Conservation (phyloP, 768 basidiomycete species). For the Psilocybe sp. region DNA sequence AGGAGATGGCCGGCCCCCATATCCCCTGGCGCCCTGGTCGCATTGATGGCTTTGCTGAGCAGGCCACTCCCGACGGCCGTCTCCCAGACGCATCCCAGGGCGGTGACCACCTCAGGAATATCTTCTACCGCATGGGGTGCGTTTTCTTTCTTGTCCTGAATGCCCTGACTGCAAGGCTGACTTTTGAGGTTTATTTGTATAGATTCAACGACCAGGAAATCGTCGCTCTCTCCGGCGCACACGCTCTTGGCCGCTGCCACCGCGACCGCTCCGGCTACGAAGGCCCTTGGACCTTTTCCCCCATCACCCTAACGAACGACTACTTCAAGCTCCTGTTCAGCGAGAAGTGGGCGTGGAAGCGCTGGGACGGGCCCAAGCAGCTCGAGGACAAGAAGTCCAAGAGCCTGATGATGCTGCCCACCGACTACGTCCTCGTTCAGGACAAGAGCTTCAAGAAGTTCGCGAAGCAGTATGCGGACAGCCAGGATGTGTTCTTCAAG, state of each 20-base stretch:
- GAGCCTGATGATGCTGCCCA: constrained; percentile 93
- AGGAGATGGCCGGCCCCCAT: constrained; percentile 92
- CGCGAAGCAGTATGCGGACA: constrained; percentile 83
- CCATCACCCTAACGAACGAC: constrained; percentile 83
- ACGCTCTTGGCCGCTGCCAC: constrained; percentile 96
- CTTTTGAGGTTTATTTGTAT: background rate
- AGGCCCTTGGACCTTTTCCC: constrained; percentile 95
- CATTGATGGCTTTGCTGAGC: constrained; percentile 74
- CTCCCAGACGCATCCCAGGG: constrained; percentile 87
- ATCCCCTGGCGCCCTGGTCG: constrained; percentile 93
- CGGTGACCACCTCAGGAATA: constrained; percentile 79
- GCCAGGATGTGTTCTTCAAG: constrained; percentile 86
- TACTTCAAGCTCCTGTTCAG: constrained; percentile 82
- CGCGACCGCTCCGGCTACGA: constrained; percentile 70
- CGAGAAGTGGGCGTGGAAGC: constrained; percentile 96
- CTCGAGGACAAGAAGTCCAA: constrained; percentile 89
- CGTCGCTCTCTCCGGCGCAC: constrained; percentile 90
- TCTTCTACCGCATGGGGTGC: constrained; percentile 89
- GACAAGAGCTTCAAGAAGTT: constrained; percentile 93
- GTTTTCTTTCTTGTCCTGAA: constrained; percentile 3
- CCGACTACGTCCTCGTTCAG: constrained; percentile 84
- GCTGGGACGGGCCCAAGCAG: constrained; percentile 94
- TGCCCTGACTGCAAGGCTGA: background rate
- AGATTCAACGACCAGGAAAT: constrained; percentile 96
- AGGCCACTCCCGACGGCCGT: constrained; percentile 85